Evolutionary conservation across 495 filamentous ascomycete species (phyloP).

Genomic region (Lophium mytilinum): DNA sequence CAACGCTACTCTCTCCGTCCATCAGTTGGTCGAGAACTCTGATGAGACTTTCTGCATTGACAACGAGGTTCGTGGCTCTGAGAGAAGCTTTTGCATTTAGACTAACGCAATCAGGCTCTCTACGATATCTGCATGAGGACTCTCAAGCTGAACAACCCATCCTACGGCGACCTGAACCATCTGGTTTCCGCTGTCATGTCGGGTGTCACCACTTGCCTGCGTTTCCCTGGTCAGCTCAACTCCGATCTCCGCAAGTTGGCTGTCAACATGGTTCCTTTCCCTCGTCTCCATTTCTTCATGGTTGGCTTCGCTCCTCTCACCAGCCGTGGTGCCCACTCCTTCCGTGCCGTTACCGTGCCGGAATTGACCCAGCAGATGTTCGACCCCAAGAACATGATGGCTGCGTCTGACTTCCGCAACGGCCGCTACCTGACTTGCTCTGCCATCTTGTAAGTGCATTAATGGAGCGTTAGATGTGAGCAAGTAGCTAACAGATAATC

Average conservation of each 20-base stretch:
- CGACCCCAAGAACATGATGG: constrained; percentile 99
- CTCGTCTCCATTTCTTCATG: constrained; percentile 99
- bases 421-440: constrained; percentile 99
- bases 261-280: constrained; percentile 99
- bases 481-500: constrained; percentile 27
- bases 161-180: constrained; percentile 98
- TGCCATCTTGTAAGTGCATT: constrained; percentile 71
- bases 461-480: not conserved
- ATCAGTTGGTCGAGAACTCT: constrained; percentile 99
- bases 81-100: not conserved
- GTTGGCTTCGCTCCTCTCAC: constrained; percentile 99
- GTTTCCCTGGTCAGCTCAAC: constrained; percentile 99
- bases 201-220: constrained; percentile 94
- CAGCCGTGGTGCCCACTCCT: constrained; percentile 85
- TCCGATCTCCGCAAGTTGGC: constrained; percentile 99
- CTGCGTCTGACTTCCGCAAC: constrained; percentile 98
- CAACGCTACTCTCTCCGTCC: constrained; percentile 97
- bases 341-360: constrained; percentile 95
- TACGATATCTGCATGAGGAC: constrained; percentile 99
- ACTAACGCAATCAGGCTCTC: constrained; percentile 57
- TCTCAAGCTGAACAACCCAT: constrained; percentile 95
- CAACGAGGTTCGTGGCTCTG: constrained; percentile 66
- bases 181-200: constrained; percentile 99
- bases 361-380: constrained; percentile 99
- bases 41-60: constrained; percentile 99